Base-by-base conservation (phyloP, 164 flowering plant genomes). In the Cinnamomum micranthum region DNA sequence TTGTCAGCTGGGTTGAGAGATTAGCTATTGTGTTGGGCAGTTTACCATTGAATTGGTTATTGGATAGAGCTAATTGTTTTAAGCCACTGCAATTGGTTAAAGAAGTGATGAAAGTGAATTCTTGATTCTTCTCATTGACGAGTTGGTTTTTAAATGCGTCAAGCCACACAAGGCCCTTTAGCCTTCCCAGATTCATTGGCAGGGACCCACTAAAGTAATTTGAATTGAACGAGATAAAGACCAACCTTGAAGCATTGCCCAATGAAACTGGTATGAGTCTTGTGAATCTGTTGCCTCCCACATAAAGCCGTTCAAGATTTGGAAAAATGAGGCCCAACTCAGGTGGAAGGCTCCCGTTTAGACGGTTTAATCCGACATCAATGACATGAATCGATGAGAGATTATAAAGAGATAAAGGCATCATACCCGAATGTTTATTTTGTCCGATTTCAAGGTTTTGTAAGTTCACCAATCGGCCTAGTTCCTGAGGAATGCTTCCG, bases 221-320 rank as follows among this genome's bases (percentile, higher is more conserved):
- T 71, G 0, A 51, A 0, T 75, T 85, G 6, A 86, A 71, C 19
- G 81, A 77, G 14, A 74, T 74, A 75, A 70, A 33, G n/a, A 11
- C 2, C 4, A 88, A 78, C 24, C 78, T 80, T 9, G 90, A 78
- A 64, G 81, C 76, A 62, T 87, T 88, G 71, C 69, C 77, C 77
- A 88, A 73, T 14, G 88, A 86, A 31, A 69, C 78, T 4, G 92
- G 90, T 65, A 88, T 80, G 5, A 25, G 19, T 3, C 92, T 90
- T 2, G 86, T 82, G 70, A 88, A 78, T 6, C 76, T 41, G 24
- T 88, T 86, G 25, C 71, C 0, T 67, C 84, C 76, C 2, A 77
- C 47, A 6, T 71, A 72, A 74, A 88, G 62, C 19, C 0, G 14
- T 35, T 55, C 3, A 63, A 88, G 85, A 50, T 81, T 84, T 3